Base-by-base conservation (phyloP, 306 rosid genomes). In the Adenanthera pavonina region DNA sequence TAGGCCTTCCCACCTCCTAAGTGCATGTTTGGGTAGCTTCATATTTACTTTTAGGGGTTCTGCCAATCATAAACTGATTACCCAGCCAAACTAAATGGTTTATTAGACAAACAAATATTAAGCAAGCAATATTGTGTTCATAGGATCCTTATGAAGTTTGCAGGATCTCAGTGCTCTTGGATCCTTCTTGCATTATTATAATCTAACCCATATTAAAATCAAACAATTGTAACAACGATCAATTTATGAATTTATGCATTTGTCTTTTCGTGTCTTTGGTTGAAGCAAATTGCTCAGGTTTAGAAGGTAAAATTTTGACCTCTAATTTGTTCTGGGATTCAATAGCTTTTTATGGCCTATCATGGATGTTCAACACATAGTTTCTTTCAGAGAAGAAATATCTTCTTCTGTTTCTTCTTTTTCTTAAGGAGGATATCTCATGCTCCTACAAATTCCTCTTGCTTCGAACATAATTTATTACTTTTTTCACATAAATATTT, bases 401-500 rank as follows among this genome's bases (percentile, higher is more conserved):
- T 40, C 49, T 38, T n/a, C 69, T 78, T 79, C 34, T 38, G 6
- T 61, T 54, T 77, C 78, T 54, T 44, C 46, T 78, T 46, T 20
- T 10, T 36, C 65, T 72, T 57, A 44, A 51, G 33, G 34, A 38
- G 10, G 49, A 69, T 36, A 66, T n/a, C 20, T 4, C 4, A 44
- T 74, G 52, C 16, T 54, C 30, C 56, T 47, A 35, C 43, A 43
- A 85, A 60, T n/a, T 35, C 38, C 19, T 80, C 56, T 69, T 54
- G n/a, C 44, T 62, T 16, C 60, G 6, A 30, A 64, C 35, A 65
- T 64, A 71, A 69, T 30, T 30, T 33, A 14, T 36, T 46, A 15
- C 17, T 20, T 34, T 25, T 46, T 19, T 35, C 47, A 69, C 30
- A n/a, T 10, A 34, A 44, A 69, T 47, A 16, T 46, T 72, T 56